Evolutionary conservation across 2,329 filamentous ascomycete species (phyloP).

Genomic region (Colletotrichum truncatum): DNA sequence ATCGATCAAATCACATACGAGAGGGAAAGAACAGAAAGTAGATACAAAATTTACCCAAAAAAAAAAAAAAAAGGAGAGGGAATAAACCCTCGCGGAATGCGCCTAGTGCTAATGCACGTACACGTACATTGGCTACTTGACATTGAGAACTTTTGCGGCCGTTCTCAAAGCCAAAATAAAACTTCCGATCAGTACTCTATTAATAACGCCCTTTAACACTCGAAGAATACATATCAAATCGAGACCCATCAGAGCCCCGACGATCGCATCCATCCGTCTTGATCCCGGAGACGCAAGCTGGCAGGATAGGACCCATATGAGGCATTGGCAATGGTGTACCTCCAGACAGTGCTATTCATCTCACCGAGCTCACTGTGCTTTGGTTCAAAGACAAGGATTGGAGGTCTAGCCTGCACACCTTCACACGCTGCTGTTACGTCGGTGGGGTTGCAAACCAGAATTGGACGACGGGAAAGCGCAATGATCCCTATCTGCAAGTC

Average conservation of each 20-base stretch:
- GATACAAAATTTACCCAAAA: too few species aligned
- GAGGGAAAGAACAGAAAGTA: too few species aligned
- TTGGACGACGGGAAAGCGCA: slow-evolving; percentile 26
- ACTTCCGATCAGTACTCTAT: slow-evolving; percentile 27
- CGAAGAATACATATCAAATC: slow-evolving; percentile 10
- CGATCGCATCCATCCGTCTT: slow-evolving; percentile 17
- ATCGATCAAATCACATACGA: too few species aligned
- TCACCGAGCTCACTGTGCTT: slow-evolving; percentile 9
- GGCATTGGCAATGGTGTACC: slow-evolving; percentile 10
- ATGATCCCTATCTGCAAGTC: slow-evolving; percentile 31
- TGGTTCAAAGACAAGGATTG: slow-evolving; percentile 1
- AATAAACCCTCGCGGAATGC: background rate
- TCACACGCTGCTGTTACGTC: slow-evolving; percentile 31
- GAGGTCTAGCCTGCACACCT: slow-evolving; percentile 20
- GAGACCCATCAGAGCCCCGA: slow-evolving; percentile 23
- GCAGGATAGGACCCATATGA: background rate
- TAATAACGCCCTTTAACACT: slow-evolving; percentile 20
- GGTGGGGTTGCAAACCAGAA: slow-evolving; percentile 26
- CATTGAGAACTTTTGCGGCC: background rate
- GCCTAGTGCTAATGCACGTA: background rate
- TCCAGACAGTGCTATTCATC: slow-evolving; percentile 16
- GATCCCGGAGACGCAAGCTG: slow-evolving; percentile 10
- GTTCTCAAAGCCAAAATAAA: slow-evolving; percentile 2
- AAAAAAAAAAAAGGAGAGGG: too few species aligned
- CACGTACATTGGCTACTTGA: background rate